phyloP scores from a whole-genome alignment of 1,284 basidiomycete genomes.

The Trametes hirsuta region DNA sequence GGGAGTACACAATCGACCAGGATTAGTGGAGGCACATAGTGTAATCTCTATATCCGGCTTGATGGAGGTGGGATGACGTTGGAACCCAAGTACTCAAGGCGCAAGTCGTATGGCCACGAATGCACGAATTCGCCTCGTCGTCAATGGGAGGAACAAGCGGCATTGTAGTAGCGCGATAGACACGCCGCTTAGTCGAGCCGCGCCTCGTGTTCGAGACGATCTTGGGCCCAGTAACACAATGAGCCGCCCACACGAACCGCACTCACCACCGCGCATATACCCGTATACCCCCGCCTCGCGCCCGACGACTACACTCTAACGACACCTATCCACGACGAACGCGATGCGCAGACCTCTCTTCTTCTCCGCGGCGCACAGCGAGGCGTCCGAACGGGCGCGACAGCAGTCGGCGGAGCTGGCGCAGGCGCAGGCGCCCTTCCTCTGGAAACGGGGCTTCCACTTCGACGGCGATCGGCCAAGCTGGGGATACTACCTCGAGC shows the following conservation, averaged over 20 bases:
- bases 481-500: slow-evolving; percentile 26
- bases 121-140: neutral
- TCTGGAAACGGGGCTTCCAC: slow-evolving; percentile 25
- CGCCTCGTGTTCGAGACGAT: slow-evolving; percentile 22
- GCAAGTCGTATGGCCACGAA: neutral
- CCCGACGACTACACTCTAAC: slow-evolving; percentile 1
- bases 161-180: slow-evolving; percentile 1
- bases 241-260: slow-evolving; percentile 12
- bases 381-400: slow-evolving; percentile 20
- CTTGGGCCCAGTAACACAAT: slow-evolving; percentile 20
- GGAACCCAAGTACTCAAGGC: too few relatives aligned
- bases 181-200: slow-evolving; percentile 14
- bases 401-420: slow-evolving; percentile 11
- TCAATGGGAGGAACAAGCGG: slow-evolving; percentile 2
- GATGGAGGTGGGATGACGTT: neutral
- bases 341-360: slow-evolving; percentile 16
- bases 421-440: slow-evolving; percentile 9
- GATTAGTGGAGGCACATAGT: too few relatives aligned
- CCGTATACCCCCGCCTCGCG: slow-evolving; percentile 10
- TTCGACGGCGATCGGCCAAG: slow-evolving; percentile 11
- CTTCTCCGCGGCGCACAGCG: slow-evolving; percentile 26
- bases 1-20: too few relatives aligned
- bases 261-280: slow-evolving; percentile 22
- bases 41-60: too few relatives aligned
- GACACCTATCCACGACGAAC: slow-evolving; percentile 6